Evolutionary conservation across 768 basidiomycete species (phyloP).

Genomic region (Gautieria morchelliformis): DNA sequence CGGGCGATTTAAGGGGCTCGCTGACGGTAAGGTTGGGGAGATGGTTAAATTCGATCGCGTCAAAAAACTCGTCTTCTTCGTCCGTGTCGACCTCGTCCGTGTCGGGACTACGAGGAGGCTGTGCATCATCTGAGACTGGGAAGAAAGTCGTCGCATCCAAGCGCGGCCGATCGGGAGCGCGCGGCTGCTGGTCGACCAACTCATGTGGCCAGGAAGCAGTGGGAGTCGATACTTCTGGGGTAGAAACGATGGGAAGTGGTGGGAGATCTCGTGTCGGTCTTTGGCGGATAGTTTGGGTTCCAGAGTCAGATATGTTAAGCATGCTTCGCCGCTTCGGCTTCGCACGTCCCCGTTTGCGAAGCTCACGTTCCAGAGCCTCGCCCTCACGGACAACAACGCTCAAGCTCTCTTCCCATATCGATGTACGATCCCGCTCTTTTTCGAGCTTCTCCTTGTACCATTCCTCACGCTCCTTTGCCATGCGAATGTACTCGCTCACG

Average conservation of each 20-base stretch:
- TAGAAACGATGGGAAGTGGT: background rate
- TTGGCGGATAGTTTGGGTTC: background rate
- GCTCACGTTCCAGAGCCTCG: constrained; percentile 71
- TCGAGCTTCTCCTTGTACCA: constrained; percentile 64
- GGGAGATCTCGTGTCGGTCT: constrained; percentile 1
- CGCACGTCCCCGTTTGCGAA: constrained; percentile 33
- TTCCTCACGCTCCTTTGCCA: constrained; percentile 69
- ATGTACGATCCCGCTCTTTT: constrained; percentile 52
- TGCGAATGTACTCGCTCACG: constrained; percentile 57
- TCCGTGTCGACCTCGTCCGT: constrained; percentile 42
- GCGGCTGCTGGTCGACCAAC: background rate
- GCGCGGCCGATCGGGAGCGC: background rate
- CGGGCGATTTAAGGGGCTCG: constrained; percentile 39
- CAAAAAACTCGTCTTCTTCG: constrained; percentile 95
- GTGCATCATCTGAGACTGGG: background rate
- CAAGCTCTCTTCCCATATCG: constrained; percentile 86
- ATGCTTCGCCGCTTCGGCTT: constrained; percentile 52
- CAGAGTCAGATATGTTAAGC: constrained; percentile 12
- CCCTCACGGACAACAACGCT: constrained; percentile 80
- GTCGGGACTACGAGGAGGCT: constrained; percentile 13
- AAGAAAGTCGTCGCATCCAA: constrained; percentile 7
- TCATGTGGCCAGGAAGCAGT: background rate
- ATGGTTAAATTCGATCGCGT: constrained; percentile 81
- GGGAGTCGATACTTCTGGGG: background rate
- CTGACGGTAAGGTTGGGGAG: constrained; percentile 69